Evolutionary conservation across 192 early-diverging fungal species (phyloP), one percentile per base, ranked within the genome.

Genomic region (Coemansia sp.): DNA sequence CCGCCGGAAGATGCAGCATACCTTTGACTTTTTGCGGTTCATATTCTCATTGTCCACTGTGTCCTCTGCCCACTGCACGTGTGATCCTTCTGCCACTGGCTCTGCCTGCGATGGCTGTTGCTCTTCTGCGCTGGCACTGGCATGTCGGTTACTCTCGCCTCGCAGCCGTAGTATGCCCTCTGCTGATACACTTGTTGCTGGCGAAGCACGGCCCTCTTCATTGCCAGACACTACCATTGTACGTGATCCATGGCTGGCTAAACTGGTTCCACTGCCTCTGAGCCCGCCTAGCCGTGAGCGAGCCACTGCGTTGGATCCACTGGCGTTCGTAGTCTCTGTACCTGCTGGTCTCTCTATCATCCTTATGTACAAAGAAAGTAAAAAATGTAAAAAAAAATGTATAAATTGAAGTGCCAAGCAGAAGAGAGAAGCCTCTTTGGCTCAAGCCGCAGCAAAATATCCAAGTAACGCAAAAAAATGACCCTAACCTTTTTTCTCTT

Each of bases 11-110:
- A 87, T 87, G 57, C 86, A 87, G 73, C 86, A 85, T 7, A 87
- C 78, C 43, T 87, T 87, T 68, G 77, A 80, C 72, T 78, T 82
- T 66, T 87, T 87, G 47, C 62, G 60, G 34, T 61, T 33, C 71
- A 85, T 47, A 41, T 70, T 34, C 68, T 87, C 86, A 73, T 87
- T 85, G 72, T 87, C 82, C 20, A 87, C 83, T 11, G 77, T 80
- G 41, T 71, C 78, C 29, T 63, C 70, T n/a, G 72, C 65, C 83
- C 86, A 87, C 68, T 66, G 74, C 49, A 87, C 77, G 13, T 15
- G 54, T 27, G 47, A 8, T 20, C 27, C 27, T 27, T 9, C 24
- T 54, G 51, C 51, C 16, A 16, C 51, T 55, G 54, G 46, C 43
- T 20, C 31, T 24, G 13, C 29, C 49, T 29, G 41, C 52, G 34